These are phyloP conservation scores for Pontederia crassipes DNA, from an alignment of 176 grass and related monocot species.

Conservation along the genomic window DNA sequence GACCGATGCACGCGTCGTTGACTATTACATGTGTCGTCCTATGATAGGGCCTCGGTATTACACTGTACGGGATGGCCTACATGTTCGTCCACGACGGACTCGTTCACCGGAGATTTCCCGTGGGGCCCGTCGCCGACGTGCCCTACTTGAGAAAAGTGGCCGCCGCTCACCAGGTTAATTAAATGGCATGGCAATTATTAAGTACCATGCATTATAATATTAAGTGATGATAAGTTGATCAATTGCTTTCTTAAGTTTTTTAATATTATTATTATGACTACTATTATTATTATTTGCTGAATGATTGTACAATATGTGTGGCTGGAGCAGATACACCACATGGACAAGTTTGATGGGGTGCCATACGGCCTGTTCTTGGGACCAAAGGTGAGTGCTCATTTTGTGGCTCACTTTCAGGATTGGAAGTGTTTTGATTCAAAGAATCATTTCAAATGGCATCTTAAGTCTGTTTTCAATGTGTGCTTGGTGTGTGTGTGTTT, in stretches of 20 bases:
- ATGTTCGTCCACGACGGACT: slow-evolving; percentile 98
- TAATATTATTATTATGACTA: no score
- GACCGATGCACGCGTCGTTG: neutral
- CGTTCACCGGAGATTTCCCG: slow-evolving; percentile 92
- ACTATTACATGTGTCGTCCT: neutral
- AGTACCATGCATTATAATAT: no score
- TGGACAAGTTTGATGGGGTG: slow-evolving; percentile 82
- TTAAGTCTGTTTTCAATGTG: no score
- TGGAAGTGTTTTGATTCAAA: neutral
- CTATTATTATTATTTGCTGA: no score
- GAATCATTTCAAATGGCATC: neutral
- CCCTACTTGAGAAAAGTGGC: slow-evolving; percentile 87
- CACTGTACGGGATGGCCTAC: slow-evolving; percentile 91
- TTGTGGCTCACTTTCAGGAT: neutral
- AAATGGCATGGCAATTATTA: neutral
- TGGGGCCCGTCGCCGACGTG: slow-evolving; percentile 76
- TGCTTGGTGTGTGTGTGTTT: neutral
- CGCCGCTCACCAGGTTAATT: slow-evolving; percentile 69
- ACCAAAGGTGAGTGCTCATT: slow-evolving; percentile 54
- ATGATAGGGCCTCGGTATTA: slow-evolving; percentile 68
- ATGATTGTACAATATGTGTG: no score
- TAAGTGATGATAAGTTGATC: no score
- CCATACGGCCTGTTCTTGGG: slow-evolving; percentile 83
- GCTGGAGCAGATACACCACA: slow-evolving; percentile 69
- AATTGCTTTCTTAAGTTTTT: no score